A percentile compares a stretch with the other conserved stretches of the same genome.
Evolutionary conservation across 2,329 filamentous ascomycete genomes (phyloP).

Genomic region (Trichoderma afroharzianum): DNA sequence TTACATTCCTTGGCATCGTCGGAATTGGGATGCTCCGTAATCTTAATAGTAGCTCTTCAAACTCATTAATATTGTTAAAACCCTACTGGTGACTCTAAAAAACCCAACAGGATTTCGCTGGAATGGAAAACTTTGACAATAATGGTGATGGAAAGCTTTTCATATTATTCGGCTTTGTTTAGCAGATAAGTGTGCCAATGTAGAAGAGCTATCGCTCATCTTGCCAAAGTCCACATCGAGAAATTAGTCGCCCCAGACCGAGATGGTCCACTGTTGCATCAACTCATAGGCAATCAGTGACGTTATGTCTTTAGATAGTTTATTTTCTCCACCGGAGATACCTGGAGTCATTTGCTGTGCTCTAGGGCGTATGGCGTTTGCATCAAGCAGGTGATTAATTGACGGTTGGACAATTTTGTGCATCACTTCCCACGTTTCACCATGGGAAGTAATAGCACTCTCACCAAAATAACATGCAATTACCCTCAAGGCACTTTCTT

Average conservation of each 20-base stretch:
- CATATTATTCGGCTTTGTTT: neutral
- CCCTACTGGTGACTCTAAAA: neutral
- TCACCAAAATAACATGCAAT: neutral
- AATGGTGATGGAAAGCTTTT: neutral
- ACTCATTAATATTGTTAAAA: neutral
- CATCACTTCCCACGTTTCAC: neutral
- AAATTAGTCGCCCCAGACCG: neutral
- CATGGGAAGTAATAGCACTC: neutral
- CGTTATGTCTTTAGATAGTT: neutral
- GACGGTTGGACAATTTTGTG: neutral
- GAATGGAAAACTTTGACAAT: neutral
- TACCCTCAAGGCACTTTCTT: neutral
- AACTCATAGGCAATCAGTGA: neutral
- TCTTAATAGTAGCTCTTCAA: neutral
- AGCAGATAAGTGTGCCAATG: neutral
- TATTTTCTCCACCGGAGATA: neutral
- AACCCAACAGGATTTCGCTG: neutral
- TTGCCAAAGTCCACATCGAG: neutral
- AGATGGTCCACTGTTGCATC: neutral
- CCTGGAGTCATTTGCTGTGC: neutral
- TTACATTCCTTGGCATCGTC: neutral
- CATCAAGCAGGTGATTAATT: neutral
- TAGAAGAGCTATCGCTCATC: neutral
- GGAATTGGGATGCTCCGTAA: neutral
- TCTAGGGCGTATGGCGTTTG: neutral